These are phyloP conservation scores for Magnolia sinica DNA, from an alignment of 164 flowering plant species.

Conservation along the genomic window DNA sequence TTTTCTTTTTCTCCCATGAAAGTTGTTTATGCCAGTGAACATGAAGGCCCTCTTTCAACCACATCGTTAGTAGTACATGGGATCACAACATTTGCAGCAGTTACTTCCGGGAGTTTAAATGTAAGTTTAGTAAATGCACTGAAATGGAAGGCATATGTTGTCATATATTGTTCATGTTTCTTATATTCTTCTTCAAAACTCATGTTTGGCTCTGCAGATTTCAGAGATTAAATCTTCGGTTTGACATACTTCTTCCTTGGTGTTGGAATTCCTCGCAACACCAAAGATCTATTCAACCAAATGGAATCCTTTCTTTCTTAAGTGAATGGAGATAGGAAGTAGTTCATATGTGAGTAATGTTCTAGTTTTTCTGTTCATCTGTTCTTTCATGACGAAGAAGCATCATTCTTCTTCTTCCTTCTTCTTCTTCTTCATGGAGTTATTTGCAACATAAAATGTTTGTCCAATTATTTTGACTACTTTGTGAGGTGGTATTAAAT, in stretches of 20 bases:
- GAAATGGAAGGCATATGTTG: background rate
- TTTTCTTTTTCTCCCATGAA: conserved; percentile 19
- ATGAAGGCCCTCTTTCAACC: conserved; percentile 74
- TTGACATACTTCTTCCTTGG: conserved; percentile 87
- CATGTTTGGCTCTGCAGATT: conserved; percentile 48
- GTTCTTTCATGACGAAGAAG: too few relatives aligned
- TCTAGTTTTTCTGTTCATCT: too few relatives aligned
- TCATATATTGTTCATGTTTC: conserved; percentile 3
- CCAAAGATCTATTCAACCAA: conserved; percentile 78
- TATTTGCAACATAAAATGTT: too few relatives aligned
- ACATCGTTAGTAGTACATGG: conserved; percentile 85
- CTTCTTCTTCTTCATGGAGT: too few relatives aligned
- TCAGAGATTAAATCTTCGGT: conserved; percentile 78
- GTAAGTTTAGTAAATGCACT: conserved; percentile 33
- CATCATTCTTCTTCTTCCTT: too few relatives aligned
- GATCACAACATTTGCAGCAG: conserved; percentile 63
- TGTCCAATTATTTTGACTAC: too few relatives aligned
- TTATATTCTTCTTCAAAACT: background rate
- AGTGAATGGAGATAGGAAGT: too few relatives aligned
- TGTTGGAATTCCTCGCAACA: conserved; percentile 76
- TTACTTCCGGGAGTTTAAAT: conserved; percentile 53
- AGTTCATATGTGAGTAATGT: too few relatives aligned
- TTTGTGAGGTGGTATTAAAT: too few relatives aligned
- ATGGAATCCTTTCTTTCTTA: conserved; percentile 45
- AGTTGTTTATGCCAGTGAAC: conserved; percentile 50